Percentiles rank a stretch among this genome's conserved stretches.
Evolutionary conservation across 441 rosid genomes (phyloP).

Genomic region (Pelargonium australe): DNA sequence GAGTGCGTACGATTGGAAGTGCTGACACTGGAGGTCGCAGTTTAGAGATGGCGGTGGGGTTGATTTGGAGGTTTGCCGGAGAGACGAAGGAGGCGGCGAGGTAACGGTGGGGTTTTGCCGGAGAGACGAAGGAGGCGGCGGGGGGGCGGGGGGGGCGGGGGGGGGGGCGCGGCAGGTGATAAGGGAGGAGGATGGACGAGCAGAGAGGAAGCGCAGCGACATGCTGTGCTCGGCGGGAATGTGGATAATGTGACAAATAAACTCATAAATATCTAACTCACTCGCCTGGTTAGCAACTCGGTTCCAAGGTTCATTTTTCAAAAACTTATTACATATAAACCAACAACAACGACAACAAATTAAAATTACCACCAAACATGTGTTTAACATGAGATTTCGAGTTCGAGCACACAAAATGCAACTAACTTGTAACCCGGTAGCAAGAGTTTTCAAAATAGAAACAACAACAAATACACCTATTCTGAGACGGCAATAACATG

Average conservation of each 20-base stretch:
- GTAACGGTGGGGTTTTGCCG: background rate
- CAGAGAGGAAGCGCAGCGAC: conserved; percentile 43
- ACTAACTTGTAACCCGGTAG: too few species aligned
- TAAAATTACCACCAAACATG: too few species aligned
- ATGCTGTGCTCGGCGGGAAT: conserved; percentile 44
- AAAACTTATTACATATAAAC: too few species aligned
- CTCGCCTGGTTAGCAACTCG: too few species aligned
- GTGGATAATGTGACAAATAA: conserved; percentile 4
- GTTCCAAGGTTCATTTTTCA: too few species aligned
- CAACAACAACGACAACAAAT: too few species aligned
- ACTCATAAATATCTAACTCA: conserved; percentile 1
- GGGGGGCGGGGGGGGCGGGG: conserved; percentile 18
- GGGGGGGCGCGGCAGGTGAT: conserved; percentile 42
- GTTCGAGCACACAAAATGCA: too few species aligned
- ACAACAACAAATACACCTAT: too few species aligned
- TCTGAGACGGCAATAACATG: too few species aligned
- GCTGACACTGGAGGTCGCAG: conserved; percentile 76
- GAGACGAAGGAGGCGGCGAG: background rate
- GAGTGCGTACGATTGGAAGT: conserved; percentile 60
- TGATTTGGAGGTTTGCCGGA: conserved; percentile 25
- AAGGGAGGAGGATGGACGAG: conserved; percentile 31
- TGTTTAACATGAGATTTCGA: too few species aligned
- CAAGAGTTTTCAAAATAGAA: too few species aligned
- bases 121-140: conserved; percentile 22
- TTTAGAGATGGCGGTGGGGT: conserved; percentile 29